Conservation (phyloP, 345 rosid genomes). For the Kernera saxatilis region DNA sequence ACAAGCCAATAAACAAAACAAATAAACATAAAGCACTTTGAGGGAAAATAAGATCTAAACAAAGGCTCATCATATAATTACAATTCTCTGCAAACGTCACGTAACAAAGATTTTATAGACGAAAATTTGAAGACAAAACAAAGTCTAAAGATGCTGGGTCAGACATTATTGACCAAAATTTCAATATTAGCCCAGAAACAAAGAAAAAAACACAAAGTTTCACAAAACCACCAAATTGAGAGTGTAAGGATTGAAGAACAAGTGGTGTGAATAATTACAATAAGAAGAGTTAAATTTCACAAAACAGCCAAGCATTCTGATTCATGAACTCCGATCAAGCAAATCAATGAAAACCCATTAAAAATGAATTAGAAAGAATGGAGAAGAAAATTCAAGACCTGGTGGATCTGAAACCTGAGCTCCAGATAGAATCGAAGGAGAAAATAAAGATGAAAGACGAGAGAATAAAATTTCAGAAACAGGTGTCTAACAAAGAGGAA, state of each 20-base stretch:
- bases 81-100: not conserved
- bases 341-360: not conserved
- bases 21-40: not conserved
- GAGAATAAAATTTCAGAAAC: not conserved
- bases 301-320: not conserved
- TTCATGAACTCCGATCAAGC: not conserved
- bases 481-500: not conserved
- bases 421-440: not conserved
- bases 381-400: not conserved
- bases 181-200: not conserved
- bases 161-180: not conserved
- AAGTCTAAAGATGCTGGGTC: not conserved
- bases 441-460: not conserved
- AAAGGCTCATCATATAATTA: not conserved
- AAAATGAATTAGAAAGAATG: not conserved
- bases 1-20: not conserved
- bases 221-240: not conserved
- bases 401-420: constrained; percentile 8
- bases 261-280: not conserved
- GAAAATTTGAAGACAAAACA: not conserved
- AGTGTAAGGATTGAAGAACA: not conserved
- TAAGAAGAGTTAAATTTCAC: not conserved
- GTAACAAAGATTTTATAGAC: not conserved
- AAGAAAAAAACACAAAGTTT: not conserved
- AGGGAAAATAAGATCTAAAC: not conserved